Evolutionary conservation across 805 yeast species (phyloP).

Genomic region (Nakazawaea laoshanensis): DNA sequence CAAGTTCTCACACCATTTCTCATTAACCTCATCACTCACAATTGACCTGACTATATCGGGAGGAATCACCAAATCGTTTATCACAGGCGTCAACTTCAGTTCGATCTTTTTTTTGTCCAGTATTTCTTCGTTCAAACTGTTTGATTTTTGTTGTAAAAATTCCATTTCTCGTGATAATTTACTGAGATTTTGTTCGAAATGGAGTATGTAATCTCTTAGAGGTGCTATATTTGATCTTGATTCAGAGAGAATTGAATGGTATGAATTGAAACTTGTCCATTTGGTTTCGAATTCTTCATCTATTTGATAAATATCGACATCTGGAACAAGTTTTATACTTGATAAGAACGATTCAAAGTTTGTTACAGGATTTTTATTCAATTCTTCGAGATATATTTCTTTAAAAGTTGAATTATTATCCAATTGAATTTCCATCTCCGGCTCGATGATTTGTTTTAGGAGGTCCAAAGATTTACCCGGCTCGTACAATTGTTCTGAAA

Average conservation of each 20-base stretch:
- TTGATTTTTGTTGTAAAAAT: conserved; percentile 45
- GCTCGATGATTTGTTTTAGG: conserved; percentile 14
- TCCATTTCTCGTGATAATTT: conserved; percentile 54
- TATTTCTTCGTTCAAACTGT: conserved; percentile 37
- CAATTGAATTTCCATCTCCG: conserved; percentile 19
- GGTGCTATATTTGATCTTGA: conserved; percentile 36
- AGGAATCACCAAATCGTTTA: conserved; percentile 67
- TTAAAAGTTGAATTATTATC: too few species aligned
- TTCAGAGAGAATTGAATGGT: conserved; percentile 19
- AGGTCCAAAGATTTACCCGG: conserved; percentile 7
- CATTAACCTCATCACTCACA: conserved; percentile 45
- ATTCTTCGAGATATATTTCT: conserved; percentile 15
- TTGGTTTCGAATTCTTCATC: too few species aligned
- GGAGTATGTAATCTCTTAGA: conserved; percentile 39
- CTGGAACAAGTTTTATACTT: too few species aligned
- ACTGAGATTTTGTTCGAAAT: conserved; percentile 51
- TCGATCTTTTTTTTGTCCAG: conserved; percentile 39
- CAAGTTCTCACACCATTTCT: conserved; percentile 60
- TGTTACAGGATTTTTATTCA: conserved; percentile 17
- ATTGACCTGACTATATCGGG: conserved; percentile 59
- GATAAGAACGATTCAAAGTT: conserved; percentile 13
- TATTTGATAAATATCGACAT: too few species aligned
- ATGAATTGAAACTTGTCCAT: conserved; percentile 19
- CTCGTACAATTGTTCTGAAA: conserved; percentile 17
- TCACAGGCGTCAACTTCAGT: conserved; percentile 58